These are phyloP conservation scores for Acer campestre DNA, from an alignment of 345 rosid genomes.

Conservation along the genomic window DNA sequence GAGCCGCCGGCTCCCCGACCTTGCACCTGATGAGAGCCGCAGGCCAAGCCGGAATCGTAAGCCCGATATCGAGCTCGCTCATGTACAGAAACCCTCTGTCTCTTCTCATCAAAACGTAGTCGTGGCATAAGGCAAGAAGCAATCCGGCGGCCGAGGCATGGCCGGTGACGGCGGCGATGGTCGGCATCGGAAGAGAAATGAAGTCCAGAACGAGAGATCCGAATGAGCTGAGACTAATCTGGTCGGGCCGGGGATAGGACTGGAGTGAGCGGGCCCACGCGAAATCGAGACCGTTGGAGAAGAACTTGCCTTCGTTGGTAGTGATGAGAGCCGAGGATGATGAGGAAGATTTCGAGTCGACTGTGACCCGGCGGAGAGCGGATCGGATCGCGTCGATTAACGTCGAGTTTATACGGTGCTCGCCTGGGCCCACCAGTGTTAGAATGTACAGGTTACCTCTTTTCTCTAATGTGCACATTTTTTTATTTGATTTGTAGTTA, in stretches of 20 bases:
- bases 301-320: slow-evolving; percentile 69
- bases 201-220: slow-evolving; percentile 48
- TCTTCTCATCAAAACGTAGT: slow-evolving; percentile 61
- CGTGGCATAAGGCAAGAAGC: slow-evolving; percentile 60
- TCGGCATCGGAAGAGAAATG: slow-evolving; percentile 67
- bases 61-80: slow-evolving; percentile 66
- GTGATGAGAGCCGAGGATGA: slow-evolving; percentile 57
- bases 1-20: slow-evolving; percentile 40
- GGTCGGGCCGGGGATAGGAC: slow-evolving; percentile 41
- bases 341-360: slow-evolving; percentile 38
- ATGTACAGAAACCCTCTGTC: slow-evolving; percentile 73
- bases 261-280: slow-evolving; percentile 41
- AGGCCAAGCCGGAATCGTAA: slow-evolving; percentile 45
- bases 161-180: slow-evolving; percentile 65
- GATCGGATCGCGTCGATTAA: slow-evolving; percentile 47
- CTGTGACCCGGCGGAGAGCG: slow-evolving; percentile 40
- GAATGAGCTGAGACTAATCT: slow-evolving; percentile 9
- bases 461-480: slow-evolving; percentile 60
- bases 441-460: slow-evolving; percentile 51
- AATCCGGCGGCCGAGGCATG: slow-evolving; percentile 80
- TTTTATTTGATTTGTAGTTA: not conserved
- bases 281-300: slow-evolving; percentile 86
- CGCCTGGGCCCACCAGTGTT: slow-evolving; percentile 47
- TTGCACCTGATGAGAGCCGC: slow-evolving; percentile 38
- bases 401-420: slow-evolving; percentile 63